phyloP scores from a whole-genome alignment of 1,284 basidiomycete genomes.

The Trichosporon coremiiforme region DNA sequence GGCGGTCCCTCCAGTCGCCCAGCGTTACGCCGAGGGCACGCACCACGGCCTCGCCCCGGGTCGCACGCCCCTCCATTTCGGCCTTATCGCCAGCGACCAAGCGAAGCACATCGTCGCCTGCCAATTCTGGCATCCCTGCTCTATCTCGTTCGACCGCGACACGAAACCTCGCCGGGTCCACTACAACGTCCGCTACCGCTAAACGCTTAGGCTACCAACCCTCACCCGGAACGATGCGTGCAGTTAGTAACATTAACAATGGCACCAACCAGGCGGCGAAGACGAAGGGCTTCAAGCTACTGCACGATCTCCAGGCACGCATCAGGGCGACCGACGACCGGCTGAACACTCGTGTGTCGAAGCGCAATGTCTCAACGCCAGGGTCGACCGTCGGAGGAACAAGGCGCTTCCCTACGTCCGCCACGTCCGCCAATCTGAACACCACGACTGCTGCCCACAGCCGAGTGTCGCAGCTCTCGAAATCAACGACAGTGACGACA shows the following conservation, averaged over 20 bases:
- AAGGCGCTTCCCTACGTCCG: not conserved
- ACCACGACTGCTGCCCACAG: constrained; percentile 10
- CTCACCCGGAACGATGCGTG: constrained; percentile 27
- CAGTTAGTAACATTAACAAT: constrained; percentile 22
- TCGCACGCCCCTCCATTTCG: constrained; percentile 18
- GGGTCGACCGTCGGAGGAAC: constrained; percentile 30
- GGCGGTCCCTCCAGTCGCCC: constrained; percentile 20
- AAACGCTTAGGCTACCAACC: constrained; percentile 18
- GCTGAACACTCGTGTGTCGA: constrained; percentile 41
- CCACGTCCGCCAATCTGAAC: not conserved
- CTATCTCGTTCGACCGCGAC: constrained; percentile 47
- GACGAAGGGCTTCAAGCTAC: constrained; percentile 44
- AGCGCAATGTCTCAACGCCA: constrained; percentile 55
- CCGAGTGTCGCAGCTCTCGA: constrained; percentile 21
- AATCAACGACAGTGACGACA: constrained; percentile 1
- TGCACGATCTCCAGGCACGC: constrained; percentile 48
- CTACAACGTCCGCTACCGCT: constrained; percentile 17
- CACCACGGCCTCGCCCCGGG: constrained; percentile 16
- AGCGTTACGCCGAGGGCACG: constrained; percentile 22
- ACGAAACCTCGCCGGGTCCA: constrained; percentile 41
- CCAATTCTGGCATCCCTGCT: constrained; percentile 40
- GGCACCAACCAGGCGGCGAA: constrained; percentile 38
- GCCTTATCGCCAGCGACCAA: constrained; percentile 20
- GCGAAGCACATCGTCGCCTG: constrained; percentile 27
- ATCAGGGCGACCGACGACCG: constrained; percentile 51